Percentiles rank a stretch among this genome's conserved stretches.
Conservation (phyloP, 257 asterid genomes). For the Sherardia arvensis region DNA sequence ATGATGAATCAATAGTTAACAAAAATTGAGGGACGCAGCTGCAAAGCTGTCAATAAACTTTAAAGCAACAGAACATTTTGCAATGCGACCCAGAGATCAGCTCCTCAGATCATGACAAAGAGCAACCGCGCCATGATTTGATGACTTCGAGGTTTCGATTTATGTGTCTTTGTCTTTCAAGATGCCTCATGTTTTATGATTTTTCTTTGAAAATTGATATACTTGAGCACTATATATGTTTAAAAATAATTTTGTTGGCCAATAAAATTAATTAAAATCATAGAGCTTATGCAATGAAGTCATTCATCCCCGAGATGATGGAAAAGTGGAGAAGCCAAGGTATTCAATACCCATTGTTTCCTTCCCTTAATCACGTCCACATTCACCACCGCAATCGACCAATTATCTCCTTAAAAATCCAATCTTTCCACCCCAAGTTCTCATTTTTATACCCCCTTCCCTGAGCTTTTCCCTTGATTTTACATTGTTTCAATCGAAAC, state of each 20-base stretch:
- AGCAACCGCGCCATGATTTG: not conserved
- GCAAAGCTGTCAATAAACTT: not conserved
- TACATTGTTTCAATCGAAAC: not conserved
- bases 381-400: slow-evolving; percentile 6
- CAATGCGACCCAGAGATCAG: not conserved
- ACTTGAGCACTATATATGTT: not conserved
- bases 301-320: not conserved
- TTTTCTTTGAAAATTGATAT: not conserved
- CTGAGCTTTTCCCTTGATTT: not conserved
- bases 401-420: not conserved
- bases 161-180: not conserved
- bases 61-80: not conserved
- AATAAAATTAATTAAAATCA: not conserved
- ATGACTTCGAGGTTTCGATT: not conserved
- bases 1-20: not conserved
- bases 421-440: not conserved
- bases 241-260: not conserved
- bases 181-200: not conserved
- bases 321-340: slow-evolving; percentile 1
- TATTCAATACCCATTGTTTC: not conserved
- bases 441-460: too few relatives aligned
- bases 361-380: slow-evolving; percentile 13
- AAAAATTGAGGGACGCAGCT: not conserved
- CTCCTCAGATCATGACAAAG: not conserved
- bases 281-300: not conserved